phyloP scores from a whole-genome alignment of 2,329 filamentous ascomycete genomes.

The Massarina eburnea region DNA sequence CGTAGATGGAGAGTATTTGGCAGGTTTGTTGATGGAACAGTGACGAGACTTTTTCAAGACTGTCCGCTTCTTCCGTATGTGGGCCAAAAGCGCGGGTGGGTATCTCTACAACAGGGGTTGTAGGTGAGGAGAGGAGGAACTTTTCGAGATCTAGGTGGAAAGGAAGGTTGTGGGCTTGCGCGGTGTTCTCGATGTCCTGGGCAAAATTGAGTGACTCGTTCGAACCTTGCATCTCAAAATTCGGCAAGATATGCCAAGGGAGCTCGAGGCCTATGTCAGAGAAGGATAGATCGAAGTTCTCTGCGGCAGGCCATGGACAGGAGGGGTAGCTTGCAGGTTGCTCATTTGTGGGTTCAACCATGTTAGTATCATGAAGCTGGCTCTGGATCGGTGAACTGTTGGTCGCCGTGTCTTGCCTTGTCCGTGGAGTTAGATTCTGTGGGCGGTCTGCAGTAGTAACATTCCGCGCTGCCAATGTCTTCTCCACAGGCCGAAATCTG shows the following conservation, averaged over 20 bases:
- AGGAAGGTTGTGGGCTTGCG: background rate
- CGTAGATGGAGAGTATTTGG: conserved; percentile 68
- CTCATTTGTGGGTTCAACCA: background rate
- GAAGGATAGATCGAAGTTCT: conserved; percentile 1
- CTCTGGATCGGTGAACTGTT: background rate
- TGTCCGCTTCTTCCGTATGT: conserved; percentile 31
- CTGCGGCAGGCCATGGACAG: background rate
- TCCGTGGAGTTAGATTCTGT: background rate
- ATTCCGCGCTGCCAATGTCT: conserved; percentile 6
- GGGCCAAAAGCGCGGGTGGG: conserved; percentile 3
- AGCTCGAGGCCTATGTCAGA: background rate
- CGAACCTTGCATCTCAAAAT: background rate
- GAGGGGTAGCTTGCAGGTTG: background rate
- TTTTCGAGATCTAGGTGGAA: conserved; percentile 52
- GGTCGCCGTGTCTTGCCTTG: background rate
- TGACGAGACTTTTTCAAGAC: conserved; percentile 60
- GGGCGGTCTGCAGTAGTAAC: background rate
- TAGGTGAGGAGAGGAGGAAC: conserved; percentile 27
- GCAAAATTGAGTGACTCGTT: background rate
- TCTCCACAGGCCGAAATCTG: conserved; percentile 57
- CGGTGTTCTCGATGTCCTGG: background rate
- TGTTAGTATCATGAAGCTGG: background rate
- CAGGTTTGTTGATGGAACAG: conserved; percentile 66
- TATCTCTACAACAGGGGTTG: conserved; percentile 14
- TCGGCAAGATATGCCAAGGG: background rate